A percentile compares a stretch with the other conserved stretches of the same genome.
Evolutionary conservation across 495 filamentous ascomycete species (phyloP).

Genomic region (Penicillium robsamsonii): DNA sequence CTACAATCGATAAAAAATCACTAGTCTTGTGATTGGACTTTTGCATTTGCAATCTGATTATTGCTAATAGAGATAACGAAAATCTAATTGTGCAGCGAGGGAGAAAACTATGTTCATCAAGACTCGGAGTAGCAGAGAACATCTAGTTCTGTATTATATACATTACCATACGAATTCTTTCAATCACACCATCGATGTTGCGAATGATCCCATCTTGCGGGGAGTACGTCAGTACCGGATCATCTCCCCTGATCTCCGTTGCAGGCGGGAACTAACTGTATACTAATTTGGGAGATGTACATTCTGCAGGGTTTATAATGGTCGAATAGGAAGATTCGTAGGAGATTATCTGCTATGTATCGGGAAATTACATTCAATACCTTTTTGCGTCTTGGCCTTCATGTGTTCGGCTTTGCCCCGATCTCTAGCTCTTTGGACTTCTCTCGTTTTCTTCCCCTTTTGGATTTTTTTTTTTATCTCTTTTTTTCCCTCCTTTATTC

Average conservation of each 20-base stretch:
- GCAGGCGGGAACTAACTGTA: conserved; percentile 19
- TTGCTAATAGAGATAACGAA: neutral
- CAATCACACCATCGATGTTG: conserved; percentile 45
- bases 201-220: conserved; percentile 38
- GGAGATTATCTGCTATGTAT: neutral
- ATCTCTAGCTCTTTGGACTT: neutral
- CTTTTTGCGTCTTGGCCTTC: conserved; percentile 10
- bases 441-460: conserved; percentile 10
- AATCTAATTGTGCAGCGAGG: neutral
- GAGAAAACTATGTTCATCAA: neutral
- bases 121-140: neutral
- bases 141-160: conserved; percentile 1
- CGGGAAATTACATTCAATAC: conserved; percentile 12
- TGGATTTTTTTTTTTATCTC: conserved; percentile 6
- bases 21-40: conserved; percentile 6
- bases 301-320: neutral
- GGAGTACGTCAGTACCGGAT: conserved; percentile 27
- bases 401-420: conserved; percentile 4
- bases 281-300: neutral
- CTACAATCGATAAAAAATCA: neutral
- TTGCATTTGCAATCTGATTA: too few relatives aligned
- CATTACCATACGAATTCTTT: neutral
- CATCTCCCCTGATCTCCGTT: conserved; percentile 30
- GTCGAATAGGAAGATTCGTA: neutral
- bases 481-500: conserved; percentile 18